Evolutionary conservation across 2,329 filamentous ascomycete genomes (phyloP).

Genomic region (Cladosporium sp.): DNA sequence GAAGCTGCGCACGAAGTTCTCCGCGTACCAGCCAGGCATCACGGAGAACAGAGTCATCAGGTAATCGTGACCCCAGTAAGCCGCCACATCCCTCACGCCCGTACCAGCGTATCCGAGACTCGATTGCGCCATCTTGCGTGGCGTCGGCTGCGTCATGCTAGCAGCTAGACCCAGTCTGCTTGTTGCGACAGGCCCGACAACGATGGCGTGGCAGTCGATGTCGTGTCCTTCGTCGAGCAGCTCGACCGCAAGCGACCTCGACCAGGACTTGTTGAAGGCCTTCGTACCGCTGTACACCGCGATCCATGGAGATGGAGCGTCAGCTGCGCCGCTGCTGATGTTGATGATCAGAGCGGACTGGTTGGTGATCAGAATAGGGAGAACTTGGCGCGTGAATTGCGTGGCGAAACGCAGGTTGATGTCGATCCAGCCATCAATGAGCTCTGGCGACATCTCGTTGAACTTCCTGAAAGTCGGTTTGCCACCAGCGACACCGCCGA

Average conservation of each 20-base stretch:
- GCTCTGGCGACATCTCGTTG: neutral
- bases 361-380: slow-evolving; percentile 39
- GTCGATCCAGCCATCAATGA: slow-evolving; percentile 28
- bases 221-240: slow-evolving; percentile 33
- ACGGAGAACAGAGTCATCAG: neutral
- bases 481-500: slow-evolving; percentile 36
- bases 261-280: slow-evolving; percentile 40
- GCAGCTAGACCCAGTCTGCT: neutral
- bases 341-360: slow-evolving; percentile 46
- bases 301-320: slow-evolving; percentile 41
- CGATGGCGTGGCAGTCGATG: slow-evolving; percentile 31
- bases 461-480: slow-evolving; percentile 5
- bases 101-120: slow-evolving; percentile 3
- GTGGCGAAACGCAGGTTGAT: slow-evolving; percentile 47
- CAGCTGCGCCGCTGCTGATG: slow-evolving; percentile 42
- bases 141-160: neutral
- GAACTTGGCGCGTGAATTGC: slow-evolving; percentile 42
- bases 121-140: neutral
- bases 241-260: slow-evolving; percentile 38
- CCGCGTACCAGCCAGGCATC: neutral
- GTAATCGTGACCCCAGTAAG: slow-evolving; percentile 6
- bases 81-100: neutral
- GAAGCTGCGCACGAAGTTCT: neutral
- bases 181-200: slow-evolving; percentile 13
- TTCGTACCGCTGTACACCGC: slow-evolving; percentile 43